Evolutionary conservation across 176 grass and related monocot species (phyloP).

Genomic region (Juncus effusus): DNA sequence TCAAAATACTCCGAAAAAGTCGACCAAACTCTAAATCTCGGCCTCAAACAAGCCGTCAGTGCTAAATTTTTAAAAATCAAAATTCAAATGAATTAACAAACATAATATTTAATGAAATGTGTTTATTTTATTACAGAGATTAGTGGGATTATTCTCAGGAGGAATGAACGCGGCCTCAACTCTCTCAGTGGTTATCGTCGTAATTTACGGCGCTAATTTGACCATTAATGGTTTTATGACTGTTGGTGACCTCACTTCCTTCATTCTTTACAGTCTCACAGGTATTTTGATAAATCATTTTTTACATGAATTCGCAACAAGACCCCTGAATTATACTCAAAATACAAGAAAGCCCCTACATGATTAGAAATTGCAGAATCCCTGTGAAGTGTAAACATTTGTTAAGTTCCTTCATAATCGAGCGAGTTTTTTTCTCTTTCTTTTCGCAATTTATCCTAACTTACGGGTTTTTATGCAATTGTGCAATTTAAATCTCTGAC

Average conservation of each 20-base stretch:
- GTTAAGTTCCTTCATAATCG: too few species aligned
- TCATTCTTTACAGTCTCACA: constrained; percentile 96
- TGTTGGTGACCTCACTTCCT: constrained; percentile 92
- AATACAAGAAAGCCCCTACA: too few species aligned
- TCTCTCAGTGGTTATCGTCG: constrained; percentile 70
- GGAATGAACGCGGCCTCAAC: constrained; percentile 92
- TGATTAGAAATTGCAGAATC: too few species aligned
- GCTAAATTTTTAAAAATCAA: constrained; percentile 18
- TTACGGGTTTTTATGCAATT: too few species aligned
- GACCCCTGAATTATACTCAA: neutral
- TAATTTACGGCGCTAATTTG: constrained; percentile 95
- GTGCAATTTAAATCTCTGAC: too few species aligned
- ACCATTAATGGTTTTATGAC: constrained; percentile 94
- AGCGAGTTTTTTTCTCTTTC: too few species aligned
- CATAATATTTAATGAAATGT: constrained; percentile 21
- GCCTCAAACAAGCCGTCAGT: constrained; percentile 96
- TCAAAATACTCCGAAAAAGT: constrained; percentile 81
- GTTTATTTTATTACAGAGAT: constrained; percentile 47
- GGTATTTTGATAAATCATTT: constrained; percentile 37
- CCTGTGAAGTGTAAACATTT: too few species aligned
- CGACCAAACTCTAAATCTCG: constrained; percentile 81
- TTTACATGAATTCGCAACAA: constrained; percentile 1
- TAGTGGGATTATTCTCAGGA: constrained; percentile 89
- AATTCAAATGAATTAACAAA: constrained; percentile 1
- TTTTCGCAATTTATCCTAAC: too few species aligned